A percentile compares a stretch with the other conserved stretches of the same genome.
Conservation (phyloP, 768 basidiomycete species). For the Neoboletus magnificus region DNA sequence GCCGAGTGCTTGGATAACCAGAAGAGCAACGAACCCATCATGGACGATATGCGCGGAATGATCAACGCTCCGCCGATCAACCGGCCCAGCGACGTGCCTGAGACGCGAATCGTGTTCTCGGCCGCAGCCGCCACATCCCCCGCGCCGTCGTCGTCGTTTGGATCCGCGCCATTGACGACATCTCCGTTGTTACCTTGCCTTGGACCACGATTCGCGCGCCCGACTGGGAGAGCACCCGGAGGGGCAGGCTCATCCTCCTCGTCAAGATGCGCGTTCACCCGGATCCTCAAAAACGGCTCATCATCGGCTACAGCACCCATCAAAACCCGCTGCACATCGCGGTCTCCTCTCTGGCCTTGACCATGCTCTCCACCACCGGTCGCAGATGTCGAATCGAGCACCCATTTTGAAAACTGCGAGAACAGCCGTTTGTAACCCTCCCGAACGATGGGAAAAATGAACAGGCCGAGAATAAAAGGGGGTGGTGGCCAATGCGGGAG, state of each 20-base stretch:
- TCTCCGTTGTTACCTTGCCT: constrained; percentile 13
- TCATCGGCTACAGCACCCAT: constrained; percentile 26
- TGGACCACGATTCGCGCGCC: constrained; percentile 9
- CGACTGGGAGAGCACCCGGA: constrained; percentile 12
- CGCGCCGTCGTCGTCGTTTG: constrained; percentile 8
- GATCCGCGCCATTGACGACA: constrained; percentile 6
- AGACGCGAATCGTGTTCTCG: constrained; percentile 55
- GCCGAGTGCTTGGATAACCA: constrained; percentile 43
- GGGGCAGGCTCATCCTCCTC: constrained; percentile 17
- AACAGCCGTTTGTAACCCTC: constrained; percentile 43
- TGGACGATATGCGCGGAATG: constrained; percentile 60
- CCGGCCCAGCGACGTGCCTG: constrained; percentile 59
- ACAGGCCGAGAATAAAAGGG: constrained; percentile 51
- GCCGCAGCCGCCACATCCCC: constrained; percentile 48
- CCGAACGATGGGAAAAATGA: constrained; percentile 49
- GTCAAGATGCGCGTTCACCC: constrained; percentile 35
- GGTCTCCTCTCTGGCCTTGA: constrained; percentile 14
- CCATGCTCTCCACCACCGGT: constrained; percentile 1
- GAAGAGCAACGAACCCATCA: constrained; percentile 61
- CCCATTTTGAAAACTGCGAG: constrained; percentile 39
- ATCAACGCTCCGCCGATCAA: constrained; percentile 67
- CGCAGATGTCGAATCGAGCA: constrained; percentile 38
- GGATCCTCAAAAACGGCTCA: constrained; percentile 30
- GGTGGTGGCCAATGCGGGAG: constrained; percentile 56
- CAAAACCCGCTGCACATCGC: constrained; percentile 21